A percentile compares a stretch with the other conserved stretches of the same genome.
Evolutionary conservation across 768 basidiomycete genomes (phyloP).

Genomic region (Royoungia palumana): DNA sequence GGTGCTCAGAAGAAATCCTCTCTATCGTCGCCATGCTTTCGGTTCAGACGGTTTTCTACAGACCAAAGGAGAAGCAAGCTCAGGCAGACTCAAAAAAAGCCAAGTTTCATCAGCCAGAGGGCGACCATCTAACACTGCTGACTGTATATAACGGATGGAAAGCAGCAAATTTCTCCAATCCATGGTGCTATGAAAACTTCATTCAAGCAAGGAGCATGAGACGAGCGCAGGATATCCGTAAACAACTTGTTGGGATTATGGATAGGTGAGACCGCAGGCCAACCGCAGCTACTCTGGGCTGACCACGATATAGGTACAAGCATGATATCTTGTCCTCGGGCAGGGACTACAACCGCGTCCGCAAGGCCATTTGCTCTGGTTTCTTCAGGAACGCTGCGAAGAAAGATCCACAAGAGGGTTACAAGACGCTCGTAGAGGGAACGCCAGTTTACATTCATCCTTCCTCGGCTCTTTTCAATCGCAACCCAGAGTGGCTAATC

Average conservation of each 20-base stretch:
- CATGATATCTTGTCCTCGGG: slow-evolving; percentile 95
- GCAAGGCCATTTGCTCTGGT: slow-evolving; percentile 94
- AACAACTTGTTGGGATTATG: slow-evolving; percentile 98
- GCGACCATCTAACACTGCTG: slow-evolving; percentile 87
- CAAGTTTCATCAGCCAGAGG: slow-evolving; percentile 99
- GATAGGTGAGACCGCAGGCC: slow-evolving; percentile 66
- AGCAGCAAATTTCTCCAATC: slow-evolving; percentile 91
- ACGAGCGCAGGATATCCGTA: slow-evolving; percentile 94
- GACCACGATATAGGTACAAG: slow-evolving; percentile 64
- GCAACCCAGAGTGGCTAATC: slow-evolving; percentile 92
- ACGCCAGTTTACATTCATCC: slow-evolving; percentile 99
- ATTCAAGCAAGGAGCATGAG: slow-evolving; percentile 98
- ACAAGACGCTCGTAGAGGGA: slow-evolving; percentile 95
- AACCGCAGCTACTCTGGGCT: neutral
- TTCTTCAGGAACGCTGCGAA: slow-evolving; percentile 99
- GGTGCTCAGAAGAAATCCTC: slow-evolving; percentile 96
- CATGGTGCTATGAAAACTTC: slow-evolving; percentile 99
- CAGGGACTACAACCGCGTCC: slow-evolving; percentile 86
- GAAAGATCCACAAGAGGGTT: slow-evolving; percentile 97
- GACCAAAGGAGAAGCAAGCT: slow-evolving; percentile 99
- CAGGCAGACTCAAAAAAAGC: slow-evolving; percentile 99
- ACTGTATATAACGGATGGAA: slow-evolving; percentile 99
- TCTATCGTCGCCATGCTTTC: slow-evolving; percentile 98
- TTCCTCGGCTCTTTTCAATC: slow-evolving; percentile 94
- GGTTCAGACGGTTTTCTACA: slow-evolving; percentile 94